Evolutionary conservation across 306 rosid genomes (phyloP).

Genomic region (Prunus fruticosa): DNA sequence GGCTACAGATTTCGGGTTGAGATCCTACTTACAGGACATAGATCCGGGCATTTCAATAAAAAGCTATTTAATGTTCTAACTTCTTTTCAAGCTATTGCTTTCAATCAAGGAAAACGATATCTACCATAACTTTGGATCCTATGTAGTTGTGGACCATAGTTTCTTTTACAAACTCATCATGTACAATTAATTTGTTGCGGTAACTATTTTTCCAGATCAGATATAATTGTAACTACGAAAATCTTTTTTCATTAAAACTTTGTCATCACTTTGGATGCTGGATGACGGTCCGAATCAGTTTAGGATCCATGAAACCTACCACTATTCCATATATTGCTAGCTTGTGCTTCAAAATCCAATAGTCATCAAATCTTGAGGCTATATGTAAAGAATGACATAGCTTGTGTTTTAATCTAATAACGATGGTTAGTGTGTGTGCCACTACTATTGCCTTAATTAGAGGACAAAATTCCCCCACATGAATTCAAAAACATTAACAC

Average conservation of each 20-base stretch:
- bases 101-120: not conserved
- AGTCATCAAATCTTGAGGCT: too few species aligned
- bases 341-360: not conserved
- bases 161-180: not conserved
- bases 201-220: not conserved
- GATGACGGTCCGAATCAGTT: not conserved
- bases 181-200: not conserved
- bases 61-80: not conserved
- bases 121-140: not conserved
- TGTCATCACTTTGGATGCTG: too few species aligned
- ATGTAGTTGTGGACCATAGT: not conserved
- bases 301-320: not conserved
- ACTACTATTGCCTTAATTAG: not conserved
- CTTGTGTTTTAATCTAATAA: not conserved
- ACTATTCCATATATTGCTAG: not conserved
- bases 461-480: not conserved
- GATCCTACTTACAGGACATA: not conserved
- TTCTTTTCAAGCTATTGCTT: not conserved
- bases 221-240: not conserved
- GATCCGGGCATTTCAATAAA: conserved; percentile 6
- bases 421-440: not conserved
- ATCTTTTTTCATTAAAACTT: not conserved
- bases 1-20: not conserved
- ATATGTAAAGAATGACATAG: too few species aligned
- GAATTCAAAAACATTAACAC: conserved; percentile 1